Evolutionary conservation across 2,329 filamentous ascomycete species (phyloP).

Genomic region (Chalaropsis ovoidea): DNA sequence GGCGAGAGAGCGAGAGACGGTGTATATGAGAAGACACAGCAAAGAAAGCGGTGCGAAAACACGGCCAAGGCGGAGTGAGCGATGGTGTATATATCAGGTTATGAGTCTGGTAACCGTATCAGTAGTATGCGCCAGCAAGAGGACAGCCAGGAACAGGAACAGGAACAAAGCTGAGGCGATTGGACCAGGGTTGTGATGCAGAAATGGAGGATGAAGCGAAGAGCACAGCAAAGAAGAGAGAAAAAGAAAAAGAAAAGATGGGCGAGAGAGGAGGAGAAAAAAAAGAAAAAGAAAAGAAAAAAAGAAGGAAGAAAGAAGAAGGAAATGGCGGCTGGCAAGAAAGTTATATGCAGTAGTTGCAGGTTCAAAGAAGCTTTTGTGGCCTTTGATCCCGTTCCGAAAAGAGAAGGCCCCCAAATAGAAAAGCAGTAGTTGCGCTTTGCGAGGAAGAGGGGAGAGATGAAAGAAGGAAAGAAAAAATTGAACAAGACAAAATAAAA

Average conservation of each 20-base stretch:
- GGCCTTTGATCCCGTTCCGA: too few species aligned
- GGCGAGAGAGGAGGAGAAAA: neutral
- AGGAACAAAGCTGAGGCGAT: neutral
- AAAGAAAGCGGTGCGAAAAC: neutral
- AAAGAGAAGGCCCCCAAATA: neutral
- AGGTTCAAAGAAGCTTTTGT: neutral
- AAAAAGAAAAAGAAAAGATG: neutral
- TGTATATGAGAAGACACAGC: too few species aligned
- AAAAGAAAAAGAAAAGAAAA: neutral
- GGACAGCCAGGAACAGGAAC: neutral
- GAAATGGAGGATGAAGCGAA: neutral
- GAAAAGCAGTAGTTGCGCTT: too few species aligned
- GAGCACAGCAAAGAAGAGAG: neutral
- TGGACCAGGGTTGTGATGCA: constrained; percentile 6
- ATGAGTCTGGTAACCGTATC: neutral
- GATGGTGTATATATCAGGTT: neutral
- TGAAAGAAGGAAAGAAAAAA: too few species aligned
- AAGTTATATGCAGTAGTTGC: neutral
- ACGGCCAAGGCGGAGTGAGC: neutral
- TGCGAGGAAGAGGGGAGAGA: too few species aligned
- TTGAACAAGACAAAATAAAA: too few species aligned
- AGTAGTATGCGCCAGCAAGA: neutral
- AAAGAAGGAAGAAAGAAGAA: neutral
- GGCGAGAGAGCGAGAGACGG: neutral
- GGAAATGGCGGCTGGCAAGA: neutral